Evolutionary conservation across 306 rosid species (phyloP).

Genomic region (Cucurbita argyrosperma): DNA sequence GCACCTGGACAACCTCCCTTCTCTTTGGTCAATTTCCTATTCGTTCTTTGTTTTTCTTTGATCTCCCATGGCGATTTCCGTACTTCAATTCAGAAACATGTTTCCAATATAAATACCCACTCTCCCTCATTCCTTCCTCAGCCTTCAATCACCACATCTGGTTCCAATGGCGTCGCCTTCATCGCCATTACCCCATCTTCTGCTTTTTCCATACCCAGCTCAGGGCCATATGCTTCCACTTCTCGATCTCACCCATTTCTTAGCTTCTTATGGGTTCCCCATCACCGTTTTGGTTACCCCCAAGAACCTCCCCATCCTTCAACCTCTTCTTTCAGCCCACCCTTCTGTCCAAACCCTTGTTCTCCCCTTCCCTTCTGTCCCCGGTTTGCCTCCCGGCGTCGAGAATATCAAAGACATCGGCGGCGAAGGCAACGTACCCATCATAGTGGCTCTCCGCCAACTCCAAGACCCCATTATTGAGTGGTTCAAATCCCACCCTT

Average conservation of each 20-base stretch:
- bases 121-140: too few relatives aligned
- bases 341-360: constrained; percentile 19
- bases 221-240: constrained; percentile 55
- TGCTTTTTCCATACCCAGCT: constrained; percentile 55
- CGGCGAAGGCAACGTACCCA: constrained; percentile 22
- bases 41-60: too few relatives aligned
- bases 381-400: constrained; percentile 24
- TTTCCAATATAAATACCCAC: too few relatives aligned
- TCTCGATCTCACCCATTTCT: constrained; percentile 37
- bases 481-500: constrained; percentile 32
- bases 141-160: neutral
- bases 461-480: constrained; percentile 18
- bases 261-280: constrained; percentile 17
- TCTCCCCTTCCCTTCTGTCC: constrained; percentile 53
- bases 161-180: neutral
- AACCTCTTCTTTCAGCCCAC: constrained; percentile 36
- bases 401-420: constrained; percentile 45
- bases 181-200: constrained; percentile 17
- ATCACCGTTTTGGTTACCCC: constrained; percentile 49
- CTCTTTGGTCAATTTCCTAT: too few relatives aligned
- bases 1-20: too few relatives aligned
- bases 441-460: constrained; percentile 14
- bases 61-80: too few relatives aligned
- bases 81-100: too few relatives aligned
- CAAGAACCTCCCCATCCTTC: constrained; percentile 32